A percentile compares a stretch with the other conserved stretches of the same genome.
Evolutionary conservation across 352 stramenopile species (phyloP).

Genomic region (Pythium vanterpoolii): DNA sequence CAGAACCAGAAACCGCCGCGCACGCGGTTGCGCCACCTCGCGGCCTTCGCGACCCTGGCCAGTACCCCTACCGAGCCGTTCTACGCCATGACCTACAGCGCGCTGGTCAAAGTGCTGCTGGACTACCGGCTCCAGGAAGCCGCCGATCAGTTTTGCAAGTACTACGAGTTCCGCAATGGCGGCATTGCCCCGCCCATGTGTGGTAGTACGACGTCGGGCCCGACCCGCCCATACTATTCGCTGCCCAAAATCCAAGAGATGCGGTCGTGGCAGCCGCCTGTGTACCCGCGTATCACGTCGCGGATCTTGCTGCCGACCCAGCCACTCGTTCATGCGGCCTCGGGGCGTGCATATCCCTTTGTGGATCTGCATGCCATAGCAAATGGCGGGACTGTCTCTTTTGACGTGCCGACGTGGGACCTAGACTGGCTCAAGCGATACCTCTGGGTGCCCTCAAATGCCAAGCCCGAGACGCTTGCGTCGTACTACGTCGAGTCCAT

Average conservation of each 20-base stretch:
- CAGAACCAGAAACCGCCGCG: neutral
- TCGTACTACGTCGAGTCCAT: conserved; percentile 12
- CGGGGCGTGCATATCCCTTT: conserved; percentile 1
- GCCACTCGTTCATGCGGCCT: neutral
- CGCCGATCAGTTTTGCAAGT: conserved; percentile 15
- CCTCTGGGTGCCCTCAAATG: conserved; percentile 1
- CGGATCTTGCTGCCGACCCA: conserved; percentile 8
- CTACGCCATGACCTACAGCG: conserved; percentile 8
- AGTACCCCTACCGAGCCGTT: neutral
- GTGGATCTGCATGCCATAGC: neutral
- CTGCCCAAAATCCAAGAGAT: conserved; percentile 8
- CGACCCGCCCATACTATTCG: neutral
- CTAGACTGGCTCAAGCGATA: conserved; percentile 12
- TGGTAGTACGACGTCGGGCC: neutral
- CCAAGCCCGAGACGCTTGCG: conserved; percentile 2
- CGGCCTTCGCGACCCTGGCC: neutral
- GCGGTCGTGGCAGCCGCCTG: conserved; percentile 7
- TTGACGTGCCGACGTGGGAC: conserved; percentile 3
- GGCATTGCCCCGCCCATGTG: conserved; percentile 11
- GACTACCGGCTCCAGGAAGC: conserved; percentile 13
- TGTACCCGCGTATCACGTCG: conserved; percentile 4
- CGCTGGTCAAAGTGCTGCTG: conserved; percentile 3
- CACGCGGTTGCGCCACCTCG: neutral
- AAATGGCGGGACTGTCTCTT: neutral
- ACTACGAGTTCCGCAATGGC: conserved; percentile 18